phyloP scores from a whole-genome alignment of 805 yeast species.

The Komagataella ulmi region DNA sequence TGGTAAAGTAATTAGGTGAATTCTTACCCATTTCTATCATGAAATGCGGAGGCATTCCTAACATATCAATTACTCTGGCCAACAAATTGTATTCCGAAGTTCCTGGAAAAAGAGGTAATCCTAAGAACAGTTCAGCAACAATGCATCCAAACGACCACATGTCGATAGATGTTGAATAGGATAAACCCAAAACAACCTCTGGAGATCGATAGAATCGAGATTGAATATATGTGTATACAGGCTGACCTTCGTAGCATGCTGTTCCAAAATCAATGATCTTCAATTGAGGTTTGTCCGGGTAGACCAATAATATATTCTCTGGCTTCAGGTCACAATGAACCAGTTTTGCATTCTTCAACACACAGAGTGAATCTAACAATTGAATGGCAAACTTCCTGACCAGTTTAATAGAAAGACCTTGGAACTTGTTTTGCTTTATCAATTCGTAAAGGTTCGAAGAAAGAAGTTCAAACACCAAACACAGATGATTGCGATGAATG shows the following conservation, averaged over 20 bases:
- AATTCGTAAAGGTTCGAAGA: constrained; percentile 84
- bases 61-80: constrained; percentile 64
- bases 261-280: constrained; percentile 95
- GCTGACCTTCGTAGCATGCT: constrained; percentile 86
- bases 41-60: constrained; percentile 87
- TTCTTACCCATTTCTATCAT: constrained; percentile 95
- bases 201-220: constrained; percentile 91
- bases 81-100: constrained; percentile 88
- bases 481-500: constrained; percentile 83
- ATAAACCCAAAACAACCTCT: constrained; percentile 83
- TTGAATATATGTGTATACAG: constrained; percentile 84
- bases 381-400: constrained; percentile 73
- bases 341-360: constrained; percentile 68
- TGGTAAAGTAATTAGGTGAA: constrained; percentile 54
- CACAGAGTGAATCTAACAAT: constrained; percentile 65
- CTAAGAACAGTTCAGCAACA: constrained; percentile 50
- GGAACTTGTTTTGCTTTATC: constrained; percentile 85
- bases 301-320: constrained; percentile 74
- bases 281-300: constrained; percentile 72
- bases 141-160: constrained; percentile 59
- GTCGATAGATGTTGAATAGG: constrained; percentile 86
- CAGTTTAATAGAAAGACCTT: constrained; percentile 71
- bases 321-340: constrained; percentile 97
- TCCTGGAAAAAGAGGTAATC: constrained; percentile 91
- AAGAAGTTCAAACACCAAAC: constrained; percentile 82